phyloP scores from a whole-genome alignment of 108 stramenopile genomes.

The Aurantiochytrium sp. region DNA sequence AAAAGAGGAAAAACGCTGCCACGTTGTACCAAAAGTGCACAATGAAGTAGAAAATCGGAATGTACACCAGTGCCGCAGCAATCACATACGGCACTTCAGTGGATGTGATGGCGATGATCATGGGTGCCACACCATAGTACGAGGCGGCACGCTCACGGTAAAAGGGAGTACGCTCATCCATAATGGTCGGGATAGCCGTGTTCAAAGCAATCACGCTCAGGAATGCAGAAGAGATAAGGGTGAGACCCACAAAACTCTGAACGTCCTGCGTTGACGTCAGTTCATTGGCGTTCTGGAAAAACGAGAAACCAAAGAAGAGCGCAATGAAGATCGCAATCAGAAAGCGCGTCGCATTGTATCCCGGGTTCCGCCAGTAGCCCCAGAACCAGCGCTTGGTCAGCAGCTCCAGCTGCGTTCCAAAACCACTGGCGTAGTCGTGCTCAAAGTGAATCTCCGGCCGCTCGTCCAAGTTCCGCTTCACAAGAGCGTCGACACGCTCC shows the following conservation, averaged over 20 bases:
- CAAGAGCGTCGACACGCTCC: background rate
- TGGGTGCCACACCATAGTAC: conserved; percentile 21
- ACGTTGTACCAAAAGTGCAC: background rate
- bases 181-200: conserved; percentile 44
- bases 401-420: background rate
- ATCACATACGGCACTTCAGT: background rate
- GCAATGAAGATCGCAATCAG: background rate
- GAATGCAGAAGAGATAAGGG: background rate
- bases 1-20: background rate
- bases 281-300: background rate
- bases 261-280: background rate
- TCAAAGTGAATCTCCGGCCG: conserved; percentile 25
- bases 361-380: conserved; percentile 21
- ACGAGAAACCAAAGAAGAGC: conserved; percentile 18
- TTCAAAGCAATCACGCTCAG: conserved; percentile 35
- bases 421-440: conserved; percentile 15
- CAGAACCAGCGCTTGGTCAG: background rate
- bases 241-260: background rate
- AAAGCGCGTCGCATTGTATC: background rate
- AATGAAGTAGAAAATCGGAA: conserved; percentile 1
- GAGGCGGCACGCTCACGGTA: conserved; percentile 51
- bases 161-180: conserved; percentile 42
- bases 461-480: conserved; percentile 15
- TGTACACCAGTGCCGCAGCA: background rate
- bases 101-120: background rate